Conservation (phyloP, 352 stramenopile species). For the Aphanomyces cochlioides region DNA sequence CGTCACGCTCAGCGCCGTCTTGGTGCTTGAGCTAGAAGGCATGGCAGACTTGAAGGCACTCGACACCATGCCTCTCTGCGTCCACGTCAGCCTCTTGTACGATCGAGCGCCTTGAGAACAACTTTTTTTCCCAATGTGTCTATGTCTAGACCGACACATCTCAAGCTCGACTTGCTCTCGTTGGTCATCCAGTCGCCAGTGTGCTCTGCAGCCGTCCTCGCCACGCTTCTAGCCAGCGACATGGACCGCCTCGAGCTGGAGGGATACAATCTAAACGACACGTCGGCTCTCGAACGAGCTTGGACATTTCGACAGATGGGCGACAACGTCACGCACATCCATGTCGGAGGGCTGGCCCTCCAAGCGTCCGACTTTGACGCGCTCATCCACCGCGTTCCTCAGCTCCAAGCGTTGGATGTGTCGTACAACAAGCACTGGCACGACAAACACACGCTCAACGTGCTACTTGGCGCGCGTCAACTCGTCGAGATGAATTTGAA, state of each 20-base stretch:
- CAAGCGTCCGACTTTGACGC: background rate
- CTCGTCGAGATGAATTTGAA: constrained; percentile 8
- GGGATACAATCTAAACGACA: background rate
- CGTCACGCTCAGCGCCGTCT: background rate
- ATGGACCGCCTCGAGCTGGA: background rate
- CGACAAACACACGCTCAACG: background rate
- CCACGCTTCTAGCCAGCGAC: background rate
- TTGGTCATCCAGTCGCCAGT: background rate
- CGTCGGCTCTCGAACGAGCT: background rate
- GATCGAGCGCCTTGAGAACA: no score
- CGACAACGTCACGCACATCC: background rate
- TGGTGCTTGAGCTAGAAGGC: background rate
- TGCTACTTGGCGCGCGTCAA: background rate
- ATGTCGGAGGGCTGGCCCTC: background rate
- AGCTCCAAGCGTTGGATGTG: background rate
- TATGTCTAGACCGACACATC: background rate
- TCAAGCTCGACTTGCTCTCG: background rate
- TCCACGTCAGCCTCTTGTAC: background rate
- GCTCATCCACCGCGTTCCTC: background rate
- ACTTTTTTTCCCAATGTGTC: background rate
- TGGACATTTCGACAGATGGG: background rate
- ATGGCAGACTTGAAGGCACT: background rate
- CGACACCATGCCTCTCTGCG: background rate
- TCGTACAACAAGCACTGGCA: constrained; percentile 7
- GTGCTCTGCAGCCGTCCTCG: background rate